Conservation (phyloP, 768 basidiomycete species). For the Leccinellum luteum region DNA sequence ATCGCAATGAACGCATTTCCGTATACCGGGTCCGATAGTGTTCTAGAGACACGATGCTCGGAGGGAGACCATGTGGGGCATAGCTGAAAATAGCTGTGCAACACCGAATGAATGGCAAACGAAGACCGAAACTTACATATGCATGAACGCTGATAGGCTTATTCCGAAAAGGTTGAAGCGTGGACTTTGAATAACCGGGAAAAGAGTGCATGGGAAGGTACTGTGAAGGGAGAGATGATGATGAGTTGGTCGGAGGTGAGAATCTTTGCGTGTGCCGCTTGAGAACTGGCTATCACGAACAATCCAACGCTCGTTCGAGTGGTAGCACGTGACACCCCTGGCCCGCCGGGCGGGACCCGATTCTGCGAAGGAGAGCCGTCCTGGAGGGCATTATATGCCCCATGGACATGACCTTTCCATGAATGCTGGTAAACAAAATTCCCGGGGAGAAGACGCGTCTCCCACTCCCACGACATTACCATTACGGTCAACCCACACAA, state of each 20-base stretch:
- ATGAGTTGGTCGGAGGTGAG: constrained; percentile 11
- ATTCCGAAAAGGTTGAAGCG: not conserved
- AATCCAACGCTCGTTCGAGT: not conserved
- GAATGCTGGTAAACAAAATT: not conserved
- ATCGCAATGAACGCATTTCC: not conserved
- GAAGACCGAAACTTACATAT: constrained; percentile 15
- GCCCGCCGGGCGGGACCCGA: not conserved
- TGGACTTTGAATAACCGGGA: not conserved
- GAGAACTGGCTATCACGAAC: constrained; percentile 7
- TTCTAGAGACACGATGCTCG: not conserved
- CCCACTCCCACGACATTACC: not conserved
- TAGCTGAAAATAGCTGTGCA: constrained; percentile 10
- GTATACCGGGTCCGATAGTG: constrained; percentile 10
- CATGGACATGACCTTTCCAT: not conserved
- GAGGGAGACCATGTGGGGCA: constrained; percentile 7
- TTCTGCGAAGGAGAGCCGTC: not conserved
- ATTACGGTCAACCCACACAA: not conserved
- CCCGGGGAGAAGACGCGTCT: not conserved
- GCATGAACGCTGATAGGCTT: constrained; percentile 13
- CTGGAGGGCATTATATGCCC: not conserved
- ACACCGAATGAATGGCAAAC: not conserved
- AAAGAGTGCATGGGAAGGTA: constrained; percentile 13
- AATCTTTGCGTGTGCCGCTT: constrained; percentile 7
- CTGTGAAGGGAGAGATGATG: not conserved
- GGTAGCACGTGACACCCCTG: not conserved